Percentiles rank a stretch among this genome's conserved stretches.
These are phyloP conservation scores for Quercus parvula DNA, from an alignment of 306 rosid genomes.

Conservation along the genomic window DNA sequence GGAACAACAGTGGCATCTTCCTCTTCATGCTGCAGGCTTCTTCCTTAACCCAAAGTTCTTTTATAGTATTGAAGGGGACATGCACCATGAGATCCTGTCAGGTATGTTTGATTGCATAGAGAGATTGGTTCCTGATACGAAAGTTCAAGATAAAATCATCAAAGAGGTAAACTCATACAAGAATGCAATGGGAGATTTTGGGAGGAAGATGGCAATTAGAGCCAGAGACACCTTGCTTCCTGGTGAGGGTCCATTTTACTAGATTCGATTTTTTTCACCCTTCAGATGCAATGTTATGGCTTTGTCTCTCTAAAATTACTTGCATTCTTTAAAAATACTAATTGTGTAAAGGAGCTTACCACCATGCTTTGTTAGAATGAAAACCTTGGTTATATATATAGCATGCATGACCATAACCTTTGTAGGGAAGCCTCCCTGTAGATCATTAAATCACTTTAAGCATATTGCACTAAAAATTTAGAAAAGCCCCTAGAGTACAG, in stretches of 20 bases:
- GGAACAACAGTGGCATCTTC: slow-evolving; percentile 74
- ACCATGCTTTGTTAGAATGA: neutral
- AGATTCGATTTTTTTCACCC: slow-evolving; percentile 14
- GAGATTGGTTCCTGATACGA: slow-evolving; percentile 80
- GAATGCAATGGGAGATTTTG: slow-evolving; percentile 76
- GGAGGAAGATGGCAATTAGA: slow-evolving; percentile 86
- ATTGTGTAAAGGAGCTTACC: neutral
- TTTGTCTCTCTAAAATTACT: neutral
- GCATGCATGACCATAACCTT: neutral
- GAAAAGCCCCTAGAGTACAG: neutral
- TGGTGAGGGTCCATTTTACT: slow-evolving; percentile 54
- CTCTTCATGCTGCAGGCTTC: slow-evolving; percentile 87
- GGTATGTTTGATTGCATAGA: slow-evolving; percentile 89
- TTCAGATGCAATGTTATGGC: slow-evolving; percentile 14
- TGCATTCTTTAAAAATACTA: neutral
- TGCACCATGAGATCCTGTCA: slow-evolving; percentile 55
- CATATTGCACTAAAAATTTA: neutral
- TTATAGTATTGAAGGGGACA: slow-evolving; percentile 73
- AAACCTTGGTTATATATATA: neutral
- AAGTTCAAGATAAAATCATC: slow-evolving; percentile 78
- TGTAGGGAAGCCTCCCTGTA: neutral
- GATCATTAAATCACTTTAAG: neutral
- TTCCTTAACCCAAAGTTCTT: slow-evolving; percentile 85
- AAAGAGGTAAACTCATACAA: slow-evolving; percentile 77
- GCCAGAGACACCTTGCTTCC: slow-evolving; percentile 86